phyloP scores from a whole-genome alignment of 345 rosid genomes.

The Sisymbrium altissimum region DNA sequence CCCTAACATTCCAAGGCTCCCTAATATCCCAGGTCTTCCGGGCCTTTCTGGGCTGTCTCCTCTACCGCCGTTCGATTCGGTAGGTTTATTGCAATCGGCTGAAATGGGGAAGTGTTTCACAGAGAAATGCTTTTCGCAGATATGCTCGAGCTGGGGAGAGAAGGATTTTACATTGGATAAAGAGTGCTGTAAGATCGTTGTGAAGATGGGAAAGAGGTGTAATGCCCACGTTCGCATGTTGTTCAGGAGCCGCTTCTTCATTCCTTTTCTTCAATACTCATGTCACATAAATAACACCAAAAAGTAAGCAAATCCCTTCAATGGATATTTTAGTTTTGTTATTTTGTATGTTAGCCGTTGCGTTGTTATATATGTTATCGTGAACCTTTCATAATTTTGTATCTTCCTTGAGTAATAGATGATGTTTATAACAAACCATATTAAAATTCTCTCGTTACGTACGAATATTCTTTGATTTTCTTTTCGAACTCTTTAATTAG shows the following conservation, averaged over 20 bases:
- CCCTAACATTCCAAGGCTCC: neutral
- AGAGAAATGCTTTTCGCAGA: neutral
- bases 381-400: too few relatives aligned
- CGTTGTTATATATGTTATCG: too few relatives aligned
- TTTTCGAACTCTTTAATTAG: too few relatives aligned
- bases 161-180: slow-evolving; percentile 6
- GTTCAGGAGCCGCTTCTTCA: neutral
- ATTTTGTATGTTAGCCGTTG: neutral
- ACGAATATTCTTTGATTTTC: too few relatives aligned
- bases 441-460: too few relatives aligned
- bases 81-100: neutral
- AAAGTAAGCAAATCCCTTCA: neutral
- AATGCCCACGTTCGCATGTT: neutral
- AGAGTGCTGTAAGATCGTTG: neutral
- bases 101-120: slow-evolving; percentile 4
- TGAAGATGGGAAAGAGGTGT: neutral
- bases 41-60: neutral
- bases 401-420: too few relatives aligned
- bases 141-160: neutral
- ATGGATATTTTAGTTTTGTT: neutral
- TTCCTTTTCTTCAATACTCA: slow-evolving; percentile 8
- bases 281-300: neutral
- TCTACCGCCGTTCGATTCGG: neutral
- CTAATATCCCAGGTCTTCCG: neutral
- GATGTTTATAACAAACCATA: too few relatives aligned